Evolutionary conservation across 2,329 filamentous ascomycete genomes (phyloP).

Genomic region (Fusarium siculi): DNA sequence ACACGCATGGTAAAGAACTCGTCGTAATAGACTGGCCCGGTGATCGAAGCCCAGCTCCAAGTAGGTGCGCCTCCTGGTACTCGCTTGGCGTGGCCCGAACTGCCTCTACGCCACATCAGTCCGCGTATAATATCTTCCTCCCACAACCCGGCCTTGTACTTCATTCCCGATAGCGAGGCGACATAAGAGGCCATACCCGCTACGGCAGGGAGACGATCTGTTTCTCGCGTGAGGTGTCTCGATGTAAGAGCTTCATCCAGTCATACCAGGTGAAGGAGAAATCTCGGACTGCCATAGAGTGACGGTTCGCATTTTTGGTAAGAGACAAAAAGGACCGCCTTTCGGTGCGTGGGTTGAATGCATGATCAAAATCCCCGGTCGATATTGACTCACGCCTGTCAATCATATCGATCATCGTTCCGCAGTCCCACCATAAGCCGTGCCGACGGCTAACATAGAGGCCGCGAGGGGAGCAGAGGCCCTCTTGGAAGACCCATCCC

Average conservation of each 20-base stretch:
- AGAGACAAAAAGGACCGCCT: neutral
- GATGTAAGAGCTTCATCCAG: rapidly evolving
- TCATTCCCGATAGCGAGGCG: neutral
- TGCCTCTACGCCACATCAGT: neutral
- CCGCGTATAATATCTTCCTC: neutral
- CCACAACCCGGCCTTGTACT: neutral
- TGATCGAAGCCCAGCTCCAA: neutral
- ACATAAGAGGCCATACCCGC: neutral
- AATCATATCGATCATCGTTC: neutral
- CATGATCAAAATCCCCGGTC: rapidly evolving
- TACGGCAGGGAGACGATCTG: neutral
- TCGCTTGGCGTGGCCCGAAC: neutral
- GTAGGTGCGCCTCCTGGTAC: neutral
- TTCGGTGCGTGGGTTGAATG: neutral
- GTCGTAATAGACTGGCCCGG: rapidly evolving
- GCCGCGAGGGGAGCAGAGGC: neutral
- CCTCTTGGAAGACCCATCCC: neutral
- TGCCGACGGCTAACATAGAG: neutral
- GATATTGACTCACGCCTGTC: rapidly evolving
- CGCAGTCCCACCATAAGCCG: neutral
- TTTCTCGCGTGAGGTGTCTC: rapidly evolving
- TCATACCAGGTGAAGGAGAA: neutral
- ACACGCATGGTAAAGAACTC: neutral
- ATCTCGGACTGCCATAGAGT: neutral
- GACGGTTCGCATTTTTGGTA: rapidly evolving